Percentiles rank a stretch among this genome's conserved stretches.
phyloP scores from a whole-genome alignment of 805 yeast genomes.

The Kodamaea lidongshanica region DNA sequence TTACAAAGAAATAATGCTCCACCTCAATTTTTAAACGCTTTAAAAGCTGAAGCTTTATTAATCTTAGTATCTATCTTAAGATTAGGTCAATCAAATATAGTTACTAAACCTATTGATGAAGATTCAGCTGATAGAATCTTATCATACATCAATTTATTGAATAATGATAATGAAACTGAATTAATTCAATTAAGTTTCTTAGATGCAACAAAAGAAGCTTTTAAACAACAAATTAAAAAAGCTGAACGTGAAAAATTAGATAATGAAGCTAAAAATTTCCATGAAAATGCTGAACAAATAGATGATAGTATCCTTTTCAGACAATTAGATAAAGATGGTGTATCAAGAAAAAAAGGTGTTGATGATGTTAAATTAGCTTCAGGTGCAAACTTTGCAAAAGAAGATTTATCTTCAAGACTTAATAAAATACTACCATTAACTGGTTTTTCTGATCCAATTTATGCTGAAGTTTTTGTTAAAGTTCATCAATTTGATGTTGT shows the following conservation, averaged over 20 bases:
- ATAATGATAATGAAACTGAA: conserved; percentile 53
- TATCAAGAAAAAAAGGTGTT: conserved; percentile 18
- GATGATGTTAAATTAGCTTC: conserved; percentile 59
- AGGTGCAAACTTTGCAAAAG: conserved; percentile 45
- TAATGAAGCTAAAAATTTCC: conserved; percentile 49
- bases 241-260: conserved; percentile 56
- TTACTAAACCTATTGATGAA: conserved; percentile 78
- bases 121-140: conserved; percentile 93
- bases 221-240: conserved; percentile 57
- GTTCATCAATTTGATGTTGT: conserved; percentile 97
- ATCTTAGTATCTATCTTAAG: conserved; percentile 88
- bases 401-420: conserved; percentile 67
- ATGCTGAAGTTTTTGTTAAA: conserved; percentile 93
- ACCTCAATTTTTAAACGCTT: conserved; percentile 62
- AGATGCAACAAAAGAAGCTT: conserved; percentile 83
- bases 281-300: conserved; percentile 62
- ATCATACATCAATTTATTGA: conserved; percentile 75
- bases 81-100: conserved; percentile 70
- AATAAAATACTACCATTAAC: conserved; percentile 88
- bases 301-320: conserved; percentile 77
- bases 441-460: conserved; percentile 97
- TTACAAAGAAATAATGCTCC: conserved; percentile 53
- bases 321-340: conserved; percentile 54
- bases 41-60: conserved; percentile 91
- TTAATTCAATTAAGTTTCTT: conserved; percentile 65